These are phyloP conservation scores for Amaranthus cruentus DNA, from an alignment of 148 eudicot species.

Conservation along the genomic window DNA sequence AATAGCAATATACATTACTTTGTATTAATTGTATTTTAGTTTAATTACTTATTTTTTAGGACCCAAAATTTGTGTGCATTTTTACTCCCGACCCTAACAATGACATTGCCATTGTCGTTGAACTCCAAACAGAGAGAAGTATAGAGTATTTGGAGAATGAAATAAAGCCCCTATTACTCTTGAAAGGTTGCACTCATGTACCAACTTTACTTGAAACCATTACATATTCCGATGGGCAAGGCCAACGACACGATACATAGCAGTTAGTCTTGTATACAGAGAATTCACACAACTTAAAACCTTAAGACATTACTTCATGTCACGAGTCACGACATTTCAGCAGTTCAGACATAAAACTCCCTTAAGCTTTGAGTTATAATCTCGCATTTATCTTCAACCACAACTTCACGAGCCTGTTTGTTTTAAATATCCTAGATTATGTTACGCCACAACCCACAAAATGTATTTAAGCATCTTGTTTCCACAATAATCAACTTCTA, in stretches of 20 bases:
- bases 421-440: not conserved
- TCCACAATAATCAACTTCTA: not conserved
- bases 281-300: constrained; percentile 7
- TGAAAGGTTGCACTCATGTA: not conserved
- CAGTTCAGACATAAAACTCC: not conserved
- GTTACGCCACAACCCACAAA: not conserved
- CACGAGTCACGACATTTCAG: not conserved
- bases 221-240: not conserved
- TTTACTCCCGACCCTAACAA: not conserved
- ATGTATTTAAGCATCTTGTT: not conserved
- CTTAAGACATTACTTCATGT: not conserved
- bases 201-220: not conserved
- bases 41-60: not conserved
- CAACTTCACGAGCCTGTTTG: not conserved
- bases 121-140: too few species aligned
- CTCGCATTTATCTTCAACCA: not conserved
- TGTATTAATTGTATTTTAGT: not conserved
- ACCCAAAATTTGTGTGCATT: not conserved
- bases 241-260: constrained; percentile 12
- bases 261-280: not conserved
- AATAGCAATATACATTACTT: not conserved
- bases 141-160: too few species aligned
- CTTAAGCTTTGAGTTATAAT: not conserved
- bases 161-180: not conserved
- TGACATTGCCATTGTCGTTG: not conserved